These are phyloP conservation scores for Bondarzewia mesenterica DNA, from an alignment of 1,284 basidiomycete species.

Conservation along the genomic window DNA sequence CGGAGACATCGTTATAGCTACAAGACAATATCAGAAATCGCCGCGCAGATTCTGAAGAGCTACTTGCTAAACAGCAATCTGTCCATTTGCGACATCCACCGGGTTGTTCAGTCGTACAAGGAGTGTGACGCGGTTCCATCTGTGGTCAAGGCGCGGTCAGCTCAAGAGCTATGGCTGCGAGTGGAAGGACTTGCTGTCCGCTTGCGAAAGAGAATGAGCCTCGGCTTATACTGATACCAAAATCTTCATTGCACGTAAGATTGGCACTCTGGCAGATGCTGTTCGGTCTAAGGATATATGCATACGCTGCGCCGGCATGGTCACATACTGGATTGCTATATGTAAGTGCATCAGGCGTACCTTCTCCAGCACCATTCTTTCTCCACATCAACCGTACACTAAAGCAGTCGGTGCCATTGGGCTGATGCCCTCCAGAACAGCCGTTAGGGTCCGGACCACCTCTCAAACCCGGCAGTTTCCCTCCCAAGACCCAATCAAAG, in stretches of 20 bases:
- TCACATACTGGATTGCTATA: too few relatives aligned
- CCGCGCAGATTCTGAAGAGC: conserved; percentile 2
- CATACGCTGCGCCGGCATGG: conserved; percentile 39
- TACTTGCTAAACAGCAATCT: conserved; percentile 46
- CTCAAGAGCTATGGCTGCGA: neutral
- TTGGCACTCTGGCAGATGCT: conserved; percentile 19
- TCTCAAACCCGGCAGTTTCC: conserved; percentile 39
- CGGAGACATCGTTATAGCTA: conserved; percentile 51
- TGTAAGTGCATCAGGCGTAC: too few relatives aligned
- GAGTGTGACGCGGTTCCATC: conserved; percentile 52
- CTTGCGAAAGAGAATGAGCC: conserved; percentile 30
- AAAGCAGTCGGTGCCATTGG: conserved; percentile 36
- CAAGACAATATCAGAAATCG: neutral
- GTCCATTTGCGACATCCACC: conserved; percentile 45
- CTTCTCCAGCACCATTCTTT: conserved; percentile 31
- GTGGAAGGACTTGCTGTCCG: conserved; percentile 40
- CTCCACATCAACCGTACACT: conserved; percentile 41
- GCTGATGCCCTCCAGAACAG: conserved; percentile 32
- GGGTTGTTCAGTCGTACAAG: conserved; percentile 55
- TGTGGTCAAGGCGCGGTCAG: conserved; percentile 14
- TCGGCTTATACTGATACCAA: conserved; percentile 33
- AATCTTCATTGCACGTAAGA: conserved; percentile 32
- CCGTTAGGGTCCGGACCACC: conserved; percentile 31
- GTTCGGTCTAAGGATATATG: conserved; percentile 49
- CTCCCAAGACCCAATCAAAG: conserved; percentile 42